Evolutionary conservation across 371 early-diverging fungal species (phyloP).

Genomic region (Funneliformis caledonium): DNA sequence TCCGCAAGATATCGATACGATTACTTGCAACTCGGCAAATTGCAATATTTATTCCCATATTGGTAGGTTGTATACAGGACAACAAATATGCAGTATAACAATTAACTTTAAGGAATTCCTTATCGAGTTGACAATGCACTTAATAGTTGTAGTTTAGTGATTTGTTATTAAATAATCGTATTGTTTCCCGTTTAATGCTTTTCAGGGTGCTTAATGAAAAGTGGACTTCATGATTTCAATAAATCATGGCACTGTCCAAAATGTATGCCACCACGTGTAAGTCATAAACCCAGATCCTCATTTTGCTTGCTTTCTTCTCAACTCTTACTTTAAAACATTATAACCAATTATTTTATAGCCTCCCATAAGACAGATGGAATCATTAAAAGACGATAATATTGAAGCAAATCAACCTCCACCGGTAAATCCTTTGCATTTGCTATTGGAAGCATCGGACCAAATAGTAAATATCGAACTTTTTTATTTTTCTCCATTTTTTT

Average conservation of each 20-base stretch:
- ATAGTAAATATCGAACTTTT: conserved; percentile 1
- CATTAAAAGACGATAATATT: not conserved
- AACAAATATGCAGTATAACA: too few relatives aligned
- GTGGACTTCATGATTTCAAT: conserved; percentile 19
- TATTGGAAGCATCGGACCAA: conserved; percentile 36
- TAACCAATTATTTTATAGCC: not conserved
- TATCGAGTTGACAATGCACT: not conserved
- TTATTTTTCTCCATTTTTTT: not conserved
- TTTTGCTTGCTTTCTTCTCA: not conserved
- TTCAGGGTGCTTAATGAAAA: conserved; percentile 20
- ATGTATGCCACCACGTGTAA: not conserved
- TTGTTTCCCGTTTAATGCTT: not conserved
- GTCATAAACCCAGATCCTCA: not conserved
- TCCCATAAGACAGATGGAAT: not conserved
- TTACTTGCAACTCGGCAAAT: conserved; percentile 9
- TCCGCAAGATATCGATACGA: not conserved
- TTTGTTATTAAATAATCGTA: not conserved
- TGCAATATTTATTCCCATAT: conserved; percentile 24
- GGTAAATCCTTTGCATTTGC: conserved; percentile 35
- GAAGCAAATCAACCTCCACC: not conserved
- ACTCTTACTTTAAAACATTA: not conserved
- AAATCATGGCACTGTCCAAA: conserved; percentile 6
- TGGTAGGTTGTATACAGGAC: conserved; percentile 5
- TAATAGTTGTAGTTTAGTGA: too few relatives aligned
- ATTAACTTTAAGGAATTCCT: not conserved